Evolutionary conservation across 768 basidiomycete species (phyloP), one percentile per base, ranked within the genome.

Genomic region (Stropharia rugosoannulata): DNA sequence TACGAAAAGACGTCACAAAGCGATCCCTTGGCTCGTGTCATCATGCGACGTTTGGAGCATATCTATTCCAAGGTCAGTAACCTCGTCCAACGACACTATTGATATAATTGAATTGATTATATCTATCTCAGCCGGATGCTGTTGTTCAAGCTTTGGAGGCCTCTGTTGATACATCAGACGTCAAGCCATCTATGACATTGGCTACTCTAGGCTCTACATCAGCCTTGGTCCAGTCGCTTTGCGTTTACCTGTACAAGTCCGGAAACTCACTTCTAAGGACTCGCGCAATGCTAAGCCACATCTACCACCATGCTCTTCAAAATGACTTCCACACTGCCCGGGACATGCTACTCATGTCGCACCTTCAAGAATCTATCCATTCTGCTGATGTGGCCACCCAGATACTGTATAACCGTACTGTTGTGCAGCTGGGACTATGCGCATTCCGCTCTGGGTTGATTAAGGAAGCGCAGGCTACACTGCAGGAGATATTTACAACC

Each of bases 281-380:
- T 11, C 87, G 97, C 59, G 96, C 97, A 7, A 96, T 99, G 87
- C 86, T 99, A 50, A 89, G 89, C 66, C 97, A 99, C 69, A 94
- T 98, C 68, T 99, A 95, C 71, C 95, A 98, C 72, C 87, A 95
- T 66, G 97, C 96, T 25, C 82, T 97, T 29, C 93, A 95, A 70
- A 97, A 98, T 64, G 90, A 96, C 66, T 99, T 94, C 77, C 84
- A 97, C 76, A 93, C 92, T 25, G 91, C 97, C 9, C 91, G 97
- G 27, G 97, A 99, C 74, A 95, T 98, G 91, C 75, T 99, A 37
- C 78, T 99, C 58, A 98, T 99, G 97, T 98, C 95, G 4, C 97
- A 98, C 70, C 82, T 99, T 48, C 96, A 98, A 71, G 95, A 98
- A 70, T 91, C 93, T 1, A 90, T 98, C 65, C 90, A 94, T 68